Evolutionary conservation across 106 monocot species (phyloP).

Genomic region (Dioscorea alata): DNA sequence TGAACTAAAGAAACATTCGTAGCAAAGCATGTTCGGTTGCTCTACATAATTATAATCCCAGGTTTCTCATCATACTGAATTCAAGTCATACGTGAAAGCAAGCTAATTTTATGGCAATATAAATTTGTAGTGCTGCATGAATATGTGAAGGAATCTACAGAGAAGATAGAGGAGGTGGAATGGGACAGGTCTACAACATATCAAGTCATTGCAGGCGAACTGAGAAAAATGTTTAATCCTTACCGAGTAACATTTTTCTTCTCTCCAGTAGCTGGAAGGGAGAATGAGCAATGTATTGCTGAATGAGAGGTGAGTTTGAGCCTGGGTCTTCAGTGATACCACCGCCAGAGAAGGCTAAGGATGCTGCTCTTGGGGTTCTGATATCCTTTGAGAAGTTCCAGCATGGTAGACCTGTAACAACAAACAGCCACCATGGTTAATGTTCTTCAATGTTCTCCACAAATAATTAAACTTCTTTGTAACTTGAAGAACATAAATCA

Average conservation of each 20-base stretch:
- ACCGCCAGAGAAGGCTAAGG: constrained; percentile 39
- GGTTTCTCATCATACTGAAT: no score
- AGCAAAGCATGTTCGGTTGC: no score
- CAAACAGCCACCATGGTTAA: no score
- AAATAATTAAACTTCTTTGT: no score
- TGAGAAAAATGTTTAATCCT: constrained; percentile 44
- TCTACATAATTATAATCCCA: no score
- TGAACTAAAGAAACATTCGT: no score
- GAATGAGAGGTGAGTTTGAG: constrained; percentile 51
- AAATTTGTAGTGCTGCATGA: constrained; percentile 27
- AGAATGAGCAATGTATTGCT: constrained; percentile 29
- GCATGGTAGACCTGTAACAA: constrained; percentile 3
- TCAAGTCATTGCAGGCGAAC: constrained; percentile 35
- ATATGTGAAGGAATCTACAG: constrained; percentile 44
- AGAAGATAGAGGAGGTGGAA: constrained; percentile 54
- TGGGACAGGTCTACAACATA: constrained; percentile 15
- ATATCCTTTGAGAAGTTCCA: constrained; percentile 40
- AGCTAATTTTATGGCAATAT: no score
- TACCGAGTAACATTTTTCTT: constrained; percentile 53
- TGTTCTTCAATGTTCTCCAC: no score
- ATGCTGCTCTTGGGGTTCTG: constrained; percentile 51
- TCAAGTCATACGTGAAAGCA: no score
- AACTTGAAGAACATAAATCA: no score
- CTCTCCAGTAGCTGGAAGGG: constrained; percentile 13
- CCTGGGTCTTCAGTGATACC: constrained; percentile 20